Evolutionary conservation across 345 rosid species (phyloP).

Genomic region (Linum tenue): DNA sequence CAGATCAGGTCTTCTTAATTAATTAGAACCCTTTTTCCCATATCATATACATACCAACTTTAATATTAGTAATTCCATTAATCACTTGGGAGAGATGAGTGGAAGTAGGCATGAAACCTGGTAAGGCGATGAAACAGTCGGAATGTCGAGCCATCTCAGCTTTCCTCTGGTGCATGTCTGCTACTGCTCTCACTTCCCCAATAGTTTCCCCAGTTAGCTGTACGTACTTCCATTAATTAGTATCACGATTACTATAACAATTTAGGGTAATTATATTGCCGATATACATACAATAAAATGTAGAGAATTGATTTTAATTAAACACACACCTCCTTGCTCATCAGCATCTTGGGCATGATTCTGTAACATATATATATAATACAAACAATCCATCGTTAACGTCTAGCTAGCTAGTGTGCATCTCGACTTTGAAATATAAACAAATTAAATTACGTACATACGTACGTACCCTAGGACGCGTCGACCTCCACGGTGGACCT

Average conservation of each 20-base stretch:
- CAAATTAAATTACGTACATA: not conserved
- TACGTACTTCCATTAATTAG: not conserved
- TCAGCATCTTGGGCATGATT: slow-evolving; percentile 77
- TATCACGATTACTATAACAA: not conserved
- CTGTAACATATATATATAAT: slow-evolving; percentile 18
- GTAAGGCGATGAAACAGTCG: slow-evolving; percentile 43
- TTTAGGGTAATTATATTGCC: not conserved
- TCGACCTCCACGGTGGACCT: slow-evolving; percentile 59
- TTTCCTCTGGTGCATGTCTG: slow-evolving; percentile 43
- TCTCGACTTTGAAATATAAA: not conserved
- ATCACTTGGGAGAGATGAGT: not conserved
- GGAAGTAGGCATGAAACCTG: slow-evolving; percentile 20
- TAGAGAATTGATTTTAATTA: not conserved
- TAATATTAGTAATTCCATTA: not conserved
- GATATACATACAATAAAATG: not conserved
- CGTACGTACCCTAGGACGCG: slow-evolving; percentile 48
- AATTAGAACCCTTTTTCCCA: not conserved
- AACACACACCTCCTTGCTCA: slow-evolving; percentile 70
- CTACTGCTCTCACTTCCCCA: slow-evolving; percentile 38
- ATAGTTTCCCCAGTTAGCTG: slow-evolving; percentile 65
- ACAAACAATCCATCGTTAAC: no score
- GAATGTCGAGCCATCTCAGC: slow-evolving; percentile 45
- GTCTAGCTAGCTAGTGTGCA: not conserved
- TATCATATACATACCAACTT: not conserved
- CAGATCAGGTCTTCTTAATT: no score